Conservation (phyloP, 495 filamentous ascomycete genomes). For the Talaromyces adpressus region DNA sequence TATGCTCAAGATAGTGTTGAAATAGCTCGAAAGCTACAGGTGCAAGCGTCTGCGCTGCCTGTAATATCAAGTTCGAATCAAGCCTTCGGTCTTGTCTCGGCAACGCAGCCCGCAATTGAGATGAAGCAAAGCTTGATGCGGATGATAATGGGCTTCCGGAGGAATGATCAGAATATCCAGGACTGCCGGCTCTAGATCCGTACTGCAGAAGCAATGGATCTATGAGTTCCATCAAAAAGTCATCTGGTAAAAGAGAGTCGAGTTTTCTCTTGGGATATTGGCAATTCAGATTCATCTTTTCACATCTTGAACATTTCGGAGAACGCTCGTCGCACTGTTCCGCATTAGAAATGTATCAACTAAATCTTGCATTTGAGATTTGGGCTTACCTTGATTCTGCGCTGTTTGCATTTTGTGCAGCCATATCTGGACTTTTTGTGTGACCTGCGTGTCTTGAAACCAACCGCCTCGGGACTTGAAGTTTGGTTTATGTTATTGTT, state of each 20-base stretch:
- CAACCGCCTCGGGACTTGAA: constrained; percentile 7
- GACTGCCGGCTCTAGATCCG: neutral
- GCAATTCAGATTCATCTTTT: constrained; percentile 15
- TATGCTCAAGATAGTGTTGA: constrained; percentile 35
- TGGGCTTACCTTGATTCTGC: constrained; percentile 24
- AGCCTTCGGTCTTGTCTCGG: neutral
- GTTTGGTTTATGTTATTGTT: neutral
- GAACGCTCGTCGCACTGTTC: constrained; percentile 19
- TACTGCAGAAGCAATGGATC: neutral
- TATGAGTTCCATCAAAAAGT: neutral
- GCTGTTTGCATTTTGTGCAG: constrained; percentile 28
- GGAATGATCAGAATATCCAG: neutral
- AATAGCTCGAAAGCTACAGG: constrained; percentile 28
- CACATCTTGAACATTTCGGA: constrained; percentile 21
- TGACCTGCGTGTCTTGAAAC: constrained; percentile 18
- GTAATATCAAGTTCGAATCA: neutral
- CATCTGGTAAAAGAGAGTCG: neutral
- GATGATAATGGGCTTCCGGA: neutral
- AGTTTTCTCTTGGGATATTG: constrained; percentile 11
- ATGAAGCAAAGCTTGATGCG: neutral
- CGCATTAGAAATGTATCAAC: constrained; percentile 7
- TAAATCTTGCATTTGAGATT: neutral
- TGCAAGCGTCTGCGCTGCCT: constrained; percentile 13
- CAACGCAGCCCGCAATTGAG: neutral
- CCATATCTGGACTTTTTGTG: constrained; percentile 32